A percentile compares a stretch with the other conserved stretches of the same genome.
Evolutionary conservation across 176 grass and related monocot genomes (phyloP).

Genomic region (Guadua angustifolia): DNA sequence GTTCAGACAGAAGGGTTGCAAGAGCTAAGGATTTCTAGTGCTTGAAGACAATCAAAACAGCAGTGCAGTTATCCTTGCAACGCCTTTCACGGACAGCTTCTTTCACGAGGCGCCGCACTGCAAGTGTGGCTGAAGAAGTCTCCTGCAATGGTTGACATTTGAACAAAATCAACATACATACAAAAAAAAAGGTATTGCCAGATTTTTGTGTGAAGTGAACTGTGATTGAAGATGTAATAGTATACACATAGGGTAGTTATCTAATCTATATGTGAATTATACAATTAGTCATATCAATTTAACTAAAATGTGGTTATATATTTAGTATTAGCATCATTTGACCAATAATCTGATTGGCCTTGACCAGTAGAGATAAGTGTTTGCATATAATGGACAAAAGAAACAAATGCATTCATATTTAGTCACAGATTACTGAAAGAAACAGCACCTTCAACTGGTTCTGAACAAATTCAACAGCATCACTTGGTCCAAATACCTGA

Average conservation of each 20-base stretch:
- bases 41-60: slow-evolving; percentile 77
- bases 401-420: background rate
- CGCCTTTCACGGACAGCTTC: slow-evolving; percentile 87
- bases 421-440: background rate
- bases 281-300: background rate
- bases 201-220: slow-evolving; percentile 3
- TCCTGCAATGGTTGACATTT: slow-evolving; percentile 52
- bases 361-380: background rate
- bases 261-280: background rate
- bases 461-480: slow-evolving; percentile 93
- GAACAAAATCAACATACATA: background rate
- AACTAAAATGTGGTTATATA: background rate
- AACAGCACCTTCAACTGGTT: slow-evolving; percentile 75
- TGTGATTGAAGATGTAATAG: background rate
- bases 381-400: background rate
- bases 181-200: background rate
- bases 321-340: background rate
- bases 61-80: slow-evolving; percentile 96
- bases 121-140: slow-evolving; percentile 62
- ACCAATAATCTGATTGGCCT: slow-evolving; percentile 22
- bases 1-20: background rate
- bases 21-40: slow-evolving; percentile 20
- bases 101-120: slow-evolving; percentile 74
- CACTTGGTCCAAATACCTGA: slow-evolving; percentile 88
- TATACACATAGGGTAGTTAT: background rate